A percentile compares a stretch with the other conserved stretches of the same genome.
Conservation (phyloP, 441 rosid species). For the Cnidoscolus chayamansa region DNA sequence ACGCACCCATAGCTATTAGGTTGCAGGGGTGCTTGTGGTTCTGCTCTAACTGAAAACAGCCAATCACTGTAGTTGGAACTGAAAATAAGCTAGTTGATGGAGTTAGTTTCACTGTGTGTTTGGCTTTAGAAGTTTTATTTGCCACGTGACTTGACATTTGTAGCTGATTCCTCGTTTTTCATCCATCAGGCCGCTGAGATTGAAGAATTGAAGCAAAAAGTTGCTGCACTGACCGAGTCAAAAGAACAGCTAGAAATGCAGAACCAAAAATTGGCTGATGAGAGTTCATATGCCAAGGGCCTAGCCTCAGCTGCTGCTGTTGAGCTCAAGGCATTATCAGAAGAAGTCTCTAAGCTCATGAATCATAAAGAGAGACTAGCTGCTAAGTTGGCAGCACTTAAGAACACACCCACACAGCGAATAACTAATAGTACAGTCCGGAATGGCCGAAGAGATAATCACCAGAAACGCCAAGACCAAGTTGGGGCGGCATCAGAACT, state of each 20-base stretch:
- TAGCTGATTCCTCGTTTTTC: slow-evolving; percentile 22
- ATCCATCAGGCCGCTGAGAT: slow-evolving; percentile 54
- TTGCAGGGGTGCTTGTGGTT: not conserved
- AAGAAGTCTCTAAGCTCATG: slow-evolving; percentile 93
- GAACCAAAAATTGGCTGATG: slow-evolving; percentile 79
- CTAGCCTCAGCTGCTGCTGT: slow-evolving; percentile 97
- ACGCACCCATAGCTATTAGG: not conserved
- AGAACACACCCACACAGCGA: slow-evolving; percentile 54
- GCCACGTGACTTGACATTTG: slow-evolving; percentile 11
- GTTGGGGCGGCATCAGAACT: slow-evolving; percentile 51
- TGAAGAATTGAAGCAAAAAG: slow-evolving; percentile 68
- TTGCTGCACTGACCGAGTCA: slow-evolving; percentile 44
- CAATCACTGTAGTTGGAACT: not conserved
- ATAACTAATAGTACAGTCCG: slow-evolving; percentile 44
- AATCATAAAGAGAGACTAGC: slow-evolving; percentile 69
- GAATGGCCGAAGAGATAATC: slow-evolving; percentile 63
- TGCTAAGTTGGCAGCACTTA: slow-evolving; percentile 57
- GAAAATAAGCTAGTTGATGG: not conserved
- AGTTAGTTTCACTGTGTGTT: not conserved
- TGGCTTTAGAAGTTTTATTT: slow-evolving; percentile 1
- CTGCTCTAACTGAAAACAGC: not conserved
- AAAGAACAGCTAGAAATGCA: slow-evolving; percentile 61
- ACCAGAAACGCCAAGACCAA: slow-evolving; percentile 58
- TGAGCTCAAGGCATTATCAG: slow-evolving; percentile 95
- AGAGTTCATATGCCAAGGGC: slow-evolving; percentile 90